Conservation (phyloP, 345 rosid species). For the Litchi chinensis region DNA sequence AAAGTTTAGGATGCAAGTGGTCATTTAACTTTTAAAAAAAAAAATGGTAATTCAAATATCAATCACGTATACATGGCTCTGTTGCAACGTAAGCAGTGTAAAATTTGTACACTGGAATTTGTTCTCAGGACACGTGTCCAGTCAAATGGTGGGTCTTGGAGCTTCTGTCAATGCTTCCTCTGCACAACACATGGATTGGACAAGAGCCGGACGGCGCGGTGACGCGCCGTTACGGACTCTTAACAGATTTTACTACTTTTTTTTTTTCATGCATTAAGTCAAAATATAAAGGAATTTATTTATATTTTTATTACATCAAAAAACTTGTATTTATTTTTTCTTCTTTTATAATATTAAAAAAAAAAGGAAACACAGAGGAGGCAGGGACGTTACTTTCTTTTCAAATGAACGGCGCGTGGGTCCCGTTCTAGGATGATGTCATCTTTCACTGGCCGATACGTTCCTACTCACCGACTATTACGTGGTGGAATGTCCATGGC, state of each 20-base stretch:
- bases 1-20: background rate
- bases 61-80: background rate
- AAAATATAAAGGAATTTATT: background rate
- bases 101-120: background rate
- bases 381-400: slow-evolving; percentile 43
- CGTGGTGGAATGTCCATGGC: slow-evolving; percentile 26
- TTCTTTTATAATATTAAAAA: background rate
- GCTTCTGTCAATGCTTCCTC: slow-evolving; percentile 44
- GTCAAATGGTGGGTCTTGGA: slow-evolving; percentile 1
- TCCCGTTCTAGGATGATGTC: slow-evolving; percentile 36
- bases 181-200: slow-evolving; percentile 50
- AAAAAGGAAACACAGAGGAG: background rate
- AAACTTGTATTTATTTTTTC: background rate
- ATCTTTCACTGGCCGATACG: slow-evolving; percentile 49
- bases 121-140: slow-evolving; percentile 34
- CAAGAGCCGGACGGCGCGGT: slow-evolving; percentile 63
- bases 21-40: too few species aligned
- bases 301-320: background rate
- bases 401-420: slow-evolving; percentile 58
- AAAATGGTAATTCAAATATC: background rate
- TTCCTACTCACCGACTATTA: slow-evolving; percentile 34
- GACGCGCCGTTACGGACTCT: slow-evolving; percentile 46
- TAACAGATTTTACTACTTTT: slow-evolving; percentile 20
- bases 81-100: slow-evolving; percentile 28
- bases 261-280: background rate